Evolutionary conservation across 1,139 yeast species (phyloP).

Genomic region (Hansenula sp.): DNA sequence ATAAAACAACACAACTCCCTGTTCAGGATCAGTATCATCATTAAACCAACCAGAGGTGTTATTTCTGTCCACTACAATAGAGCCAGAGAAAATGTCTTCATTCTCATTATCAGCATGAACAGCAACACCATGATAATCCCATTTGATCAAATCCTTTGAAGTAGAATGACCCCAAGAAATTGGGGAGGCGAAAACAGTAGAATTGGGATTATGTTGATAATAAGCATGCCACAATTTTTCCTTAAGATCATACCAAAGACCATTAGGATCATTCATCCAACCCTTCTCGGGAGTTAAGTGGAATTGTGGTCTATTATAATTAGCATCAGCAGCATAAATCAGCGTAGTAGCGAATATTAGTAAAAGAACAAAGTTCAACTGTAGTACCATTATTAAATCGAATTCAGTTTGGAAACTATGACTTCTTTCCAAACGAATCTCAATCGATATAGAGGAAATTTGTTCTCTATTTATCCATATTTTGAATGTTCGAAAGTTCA

Average conservation of each 20-base stretch:
- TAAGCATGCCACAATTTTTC: slow-evolving; percentile 27
- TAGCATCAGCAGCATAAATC: not conserved
- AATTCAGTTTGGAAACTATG: too few species aligned
- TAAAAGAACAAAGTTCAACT: not conserved
- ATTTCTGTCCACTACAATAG: slow-evolving; percentile 30
- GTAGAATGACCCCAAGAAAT: slow-evolving; percentile 35
- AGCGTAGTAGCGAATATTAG: not conserved
- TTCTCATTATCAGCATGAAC: slow-evolving; percentile 24
- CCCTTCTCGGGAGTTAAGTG: slow-evolving; percentile 23
- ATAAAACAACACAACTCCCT: slow-evolving; percentile 34
- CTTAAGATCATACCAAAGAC: slow-evolving; percentile 23
- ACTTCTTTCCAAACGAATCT: too few species aligned
- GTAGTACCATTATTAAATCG: too few species aligned
- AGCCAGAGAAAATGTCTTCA: slow-evolving; percentile 32
- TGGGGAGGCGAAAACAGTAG: slow-evolving; percentile 26
- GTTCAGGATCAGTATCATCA: slow-evolving; percentile 22
- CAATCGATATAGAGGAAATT: too few species aligned
- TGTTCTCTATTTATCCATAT: too few species aligned
- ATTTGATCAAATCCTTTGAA: slow-evolving; percentile 28
- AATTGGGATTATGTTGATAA: slow-evolving; percentile 32
- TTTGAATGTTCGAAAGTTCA: too few species aligned
- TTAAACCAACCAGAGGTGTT: slow-evolving; percentile 34
- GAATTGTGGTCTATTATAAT: slow-evolving; percentile 15
- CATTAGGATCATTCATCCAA: slow-evolving; percentile 28
- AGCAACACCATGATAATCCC: slow-evolving; percentile 31